These are phyloP conservation scores for Aureobasidium pullulans DNA, from an alignment of 2,329 filamentous ascomycete species.

Conservation along the genomic window DNA sequence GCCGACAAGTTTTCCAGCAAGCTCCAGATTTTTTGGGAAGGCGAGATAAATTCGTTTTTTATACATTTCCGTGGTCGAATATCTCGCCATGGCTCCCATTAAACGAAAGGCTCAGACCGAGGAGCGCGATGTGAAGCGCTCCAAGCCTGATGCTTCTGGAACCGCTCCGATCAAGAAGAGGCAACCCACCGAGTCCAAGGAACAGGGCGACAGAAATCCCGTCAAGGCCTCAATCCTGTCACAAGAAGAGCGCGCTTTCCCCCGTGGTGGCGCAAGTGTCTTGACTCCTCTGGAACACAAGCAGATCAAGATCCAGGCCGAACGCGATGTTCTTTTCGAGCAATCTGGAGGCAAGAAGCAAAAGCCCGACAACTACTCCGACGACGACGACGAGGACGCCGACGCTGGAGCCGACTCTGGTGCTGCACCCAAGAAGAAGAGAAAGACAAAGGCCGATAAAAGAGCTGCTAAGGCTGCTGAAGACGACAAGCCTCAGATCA, in stretches of 20 bases:
- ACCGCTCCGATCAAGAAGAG: constrained; percentile 12
- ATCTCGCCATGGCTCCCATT: constrained; percentile 33
- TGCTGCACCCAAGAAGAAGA: constrained; percentile 43
- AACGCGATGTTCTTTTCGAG: constrained; percentile 85
- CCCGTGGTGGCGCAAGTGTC: constrained; percentile 82
- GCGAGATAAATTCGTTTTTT: neutral
- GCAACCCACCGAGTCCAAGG: constrained; percentile 23
- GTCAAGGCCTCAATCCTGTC: constrained; percentile 42
- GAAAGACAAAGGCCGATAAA: constrained; percentile 40
- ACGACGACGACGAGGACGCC: constrained; percentile 32
- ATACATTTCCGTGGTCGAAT: neutral
- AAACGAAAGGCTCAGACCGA: constrained; percentile 39
- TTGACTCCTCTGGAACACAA: constrained; percentile 92
- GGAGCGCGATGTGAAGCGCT: constrained; percentile 29
- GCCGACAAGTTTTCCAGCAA: neutral
- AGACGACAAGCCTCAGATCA: constrained; percentile 46
- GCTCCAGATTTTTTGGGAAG: neutral
- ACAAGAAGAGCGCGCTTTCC: constrained; percentile 85
- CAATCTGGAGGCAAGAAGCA: constrained; percentile 58
- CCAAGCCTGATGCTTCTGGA: constrained; percentile 21
- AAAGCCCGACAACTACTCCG: constrained; percentile 40
- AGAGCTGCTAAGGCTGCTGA: constrained; percentile 31
- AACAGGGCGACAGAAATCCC: constrained; percentile 22
- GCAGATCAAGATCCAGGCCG: constrained; percentile 90
- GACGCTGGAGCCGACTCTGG: constrained; percentile 28